These are phyloP conservation scores for Ganoderma sp. DNA, from an alignment of 1,284 basidiomycete genomes.

Conservation along the genomic window DNA sequence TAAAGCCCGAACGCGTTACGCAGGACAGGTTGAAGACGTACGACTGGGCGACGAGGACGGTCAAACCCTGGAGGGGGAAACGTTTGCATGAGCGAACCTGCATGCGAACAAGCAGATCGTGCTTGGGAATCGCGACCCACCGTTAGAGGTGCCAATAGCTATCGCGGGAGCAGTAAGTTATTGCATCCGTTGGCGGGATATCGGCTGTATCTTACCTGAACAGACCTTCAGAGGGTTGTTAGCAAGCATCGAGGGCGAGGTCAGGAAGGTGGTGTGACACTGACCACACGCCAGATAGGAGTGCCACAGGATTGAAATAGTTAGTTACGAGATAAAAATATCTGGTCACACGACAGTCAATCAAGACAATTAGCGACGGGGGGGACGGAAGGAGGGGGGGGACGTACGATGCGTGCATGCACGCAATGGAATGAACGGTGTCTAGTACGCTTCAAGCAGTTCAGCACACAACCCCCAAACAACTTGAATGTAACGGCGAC, in stretches of 20 bases:
- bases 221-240: neutral
- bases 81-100: neutral
- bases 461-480: neutral
- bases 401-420: slow-evolving; percentile 14
- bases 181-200: neutral
- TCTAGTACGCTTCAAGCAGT: slow-evolving; percentile 8
- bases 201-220: neutral
- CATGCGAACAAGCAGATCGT: too few relatives aligned
- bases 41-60: slow-evolving; percentile 4
- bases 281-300: slow-evolving; percentile 24
- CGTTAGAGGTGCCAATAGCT: neutral
- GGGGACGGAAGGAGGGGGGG: too few relatives aligned
- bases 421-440: slow-evolving; percentile 7
- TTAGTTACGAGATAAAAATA: slow-evolving; percentile 27
- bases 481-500: neutral
- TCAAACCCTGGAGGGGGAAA: neutral
- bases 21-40: neutral
- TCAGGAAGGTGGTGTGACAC: neutral
- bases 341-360: slow-evolving; percentile 6
- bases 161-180: neutral
- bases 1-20: too few relatives aligned
- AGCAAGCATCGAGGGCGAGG: neutral
- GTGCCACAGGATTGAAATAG: slow-evolving; percentile 19
- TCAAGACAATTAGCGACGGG: too few relatives aligned
- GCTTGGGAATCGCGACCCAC: neutral